A percentile compares a stretch with the other conserved stretches of the same genome.
phyloP scores from a whole-genome alignment of 2,329 filamentous ascomycete species.

The Phyllosticta citrichinensis region DNA sequence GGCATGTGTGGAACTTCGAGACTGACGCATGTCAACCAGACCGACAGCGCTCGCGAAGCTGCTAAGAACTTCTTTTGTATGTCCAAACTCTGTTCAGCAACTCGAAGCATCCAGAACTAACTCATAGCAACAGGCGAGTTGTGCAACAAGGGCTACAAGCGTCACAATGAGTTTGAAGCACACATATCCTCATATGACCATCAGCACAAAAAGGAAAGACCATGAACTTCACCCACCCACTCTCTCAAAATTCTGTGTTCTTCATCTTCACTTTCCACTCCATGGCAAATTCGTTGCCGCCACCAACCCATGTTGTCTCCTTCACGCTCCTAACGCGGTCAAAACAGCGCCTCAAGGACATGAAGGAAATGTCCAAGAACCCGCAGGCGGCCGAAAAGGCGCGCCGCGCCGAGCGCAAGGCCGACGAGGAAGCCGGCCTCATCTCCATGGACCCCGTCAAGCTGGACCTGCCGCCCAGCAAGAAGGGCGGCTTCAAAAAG shows the following conservation, averaged over 20 bases:
- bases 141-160: constrained; percentile 87
- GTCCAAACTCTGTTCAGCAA: not conserved
- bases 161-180: constrained; percentile 92
- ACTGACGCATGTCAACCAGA: constrained; percentile 26
- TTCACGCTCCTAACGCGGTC: not conserved
- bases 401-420: constrained; percentile 51
- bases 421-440: constrained; percentile 52
- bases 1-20: not conserved
- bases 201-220: constrained; percentile 66
- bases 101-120: not conserved
- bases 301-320: no score
- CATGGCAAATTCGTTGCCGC: no score
- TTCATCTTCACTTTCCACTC: no score
- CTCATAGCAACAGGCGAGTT: constrained; percentile 46
- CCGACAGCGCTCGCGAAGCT: constrained; percentile 61
- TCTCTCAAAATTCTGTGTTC: not conserved
- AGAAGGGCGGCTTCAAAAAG: constrained; percentile 54
- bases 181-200: constrained; percentile 94
- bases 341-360: constrained; percentile 60
- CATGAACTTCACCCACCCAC: not conserved
- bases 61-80: constrained; percentile 69
- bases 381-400: constrained; percentile 55
- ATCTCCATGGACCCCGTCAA: constrained; percentile 44
- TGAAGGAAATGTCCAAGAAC: constrained; percentile 73
- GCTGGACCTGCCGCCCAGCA: constrained; percentile 9